Evolutionary conservation across 352 stramenopile species (phyloP).

Genomic region (Peronospora farinosa): DNA sequence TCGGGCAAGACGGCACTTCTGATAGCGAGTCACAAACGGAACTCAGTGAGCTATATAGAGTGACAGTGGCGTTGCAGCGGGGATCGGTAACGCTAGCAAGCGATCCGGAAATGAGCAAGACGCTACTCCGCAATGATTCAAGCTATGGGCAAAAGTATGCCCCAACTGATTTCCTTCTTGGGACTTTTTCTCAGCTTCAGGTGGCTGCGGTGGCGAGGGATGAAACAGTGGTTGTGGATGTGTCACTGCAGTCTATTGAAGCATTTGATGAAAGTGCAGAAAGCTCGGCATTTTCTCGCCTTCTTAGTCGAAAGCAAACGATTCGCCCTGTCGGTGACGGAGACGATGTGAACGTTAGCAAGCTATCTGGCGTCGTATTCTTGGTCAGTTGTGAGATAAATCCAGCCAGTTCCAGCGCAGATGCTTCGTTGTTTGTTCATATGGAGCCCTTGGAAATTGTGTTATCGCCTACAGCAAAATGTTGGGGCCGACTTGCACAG

Average conservation of each 20-base stretch:
- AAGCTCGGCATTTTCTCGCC: conserved; percentile 70
- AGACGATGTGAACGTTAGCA: conserved; percentile 50
- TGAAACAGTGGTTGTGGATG: conserved; percentile 69
- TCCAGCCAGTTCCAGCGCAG: conserved; percentile 46
- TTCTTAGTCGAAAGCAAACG: conserved; percentile 67
- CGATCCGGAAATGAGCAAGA: conserved; percentile 65
- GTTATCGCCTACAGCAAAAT: conserved; percentile 76
- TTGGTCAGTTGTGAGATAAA: conserved; percentile 83
- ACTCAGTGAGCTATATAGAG: conserved; percentile 50
- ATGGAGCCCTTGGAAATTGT: conserved; percentile 86
- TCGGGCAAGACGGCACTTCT: conserved; percentile 22
- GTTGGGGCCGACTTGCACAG: conserved; percentile 64
- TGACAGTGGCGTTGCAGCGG: conserved; percentile 68
- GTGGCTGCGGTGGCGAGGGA: conserved; percentile 58
- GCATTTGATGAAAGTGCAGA: conserved; percentile 84
- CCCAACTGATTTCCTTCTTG: conserved; percentile 69
- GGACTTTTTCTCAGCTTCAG: conserved; percentile 74
- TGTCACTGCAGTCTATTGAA: conserved; percentile 84
- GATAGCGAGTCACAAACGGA: conserved; percentile 36
- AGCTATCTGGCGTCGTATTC: conserved; percentile 70
- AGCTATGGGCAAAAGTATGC: conserved; percentile 61
- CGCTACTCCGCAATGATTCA: conserved; percentile 51
- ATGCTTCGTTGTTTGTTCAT: conserved; percentile 73
- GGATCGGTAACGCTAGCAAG: conserved; percentile 72
- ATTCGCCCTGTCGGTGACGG: conserved; percentile 36